Base-by-base conservation (phyloP, 2,329 filamentous ascomycete species). In the Paecilomyces formosus region DNA sequence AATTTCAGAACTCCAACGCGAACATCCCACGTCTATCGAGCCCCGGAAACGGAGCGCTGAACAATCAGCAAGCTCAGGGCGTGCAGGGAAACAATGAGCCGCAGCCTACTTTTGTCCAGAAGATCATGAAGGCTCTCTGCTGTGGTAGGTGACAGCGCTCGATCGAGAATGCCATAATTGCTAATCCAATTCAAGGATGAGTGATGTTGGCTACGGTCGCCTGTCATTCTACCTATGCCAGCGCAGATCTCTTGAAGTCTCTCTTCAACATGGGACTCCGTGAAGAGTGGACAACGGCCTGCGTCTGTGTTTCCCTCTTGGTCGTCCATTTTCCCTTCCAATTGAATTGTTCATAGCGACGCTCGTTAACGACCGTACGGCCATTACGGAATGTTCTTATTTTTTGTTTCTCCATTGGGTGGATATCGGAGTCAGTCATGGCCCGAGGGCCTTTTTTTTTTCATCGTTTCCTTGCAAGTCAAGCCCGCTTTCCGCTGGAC, bases 1-100 rank as follows among this genome's bases (percentile, higher is more conserved):
- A 97, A 74, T 97, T 96, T 82, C 92, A 96, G 80, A 93, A 91
- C 82, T 96, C 91, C 79, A 90, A 89, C 71, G 90, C 91, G 74
- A 94, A 96, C 75, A 83, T 96, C 64, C 84, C 88, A 55, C 85
- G 85, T 68, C 80, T 87, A 65, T 83, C 82, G 61, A 82, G 78
- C 62, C 77, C 79, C 24, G 70, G 71, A 21, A 85, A 86, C 70
- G 80, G 82, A 59, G 83, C 81, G 60, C 80, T 85, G 78, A 82
- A 79, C 61, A 79, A 81, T 64, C 82, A 83, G 71, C 77, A 82
- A 63, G 70, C 78, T 77, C 73, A 84, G 76, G 70, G 79, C 73
- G 66, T 81, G 81, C 81, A 82, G 63, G 80, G 80, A 52, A 75
- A 74, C 64, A 79, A 82, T 66, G 88, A 94, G 72, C 82, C 86